Conservation (phyloP, 2,329 filamentous ascomycete genomes). For the Cladosporium sp. region DNA sequence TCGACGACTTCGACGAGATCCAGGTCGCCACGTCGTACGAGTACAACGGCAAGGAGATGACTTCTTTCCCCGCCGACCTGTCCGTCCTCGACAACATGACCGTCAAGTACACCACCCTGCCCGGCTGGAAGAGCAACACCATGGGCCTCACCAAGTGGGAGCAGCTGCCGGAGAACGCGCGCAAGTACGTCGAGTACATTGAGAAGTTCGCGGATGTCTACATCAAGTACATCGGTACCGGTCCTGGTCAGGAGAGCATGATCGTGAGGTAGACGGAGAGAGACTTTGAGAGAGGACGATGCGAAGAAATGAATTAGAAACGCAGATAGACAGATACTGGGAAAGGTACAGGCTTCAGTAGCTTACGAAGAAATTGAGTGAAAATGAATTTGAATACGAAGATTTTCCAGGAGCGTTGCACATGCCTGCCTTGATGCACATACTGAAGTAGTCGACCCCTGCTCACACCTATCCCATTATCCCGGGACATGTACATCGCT, state of each 20-base stretch:
- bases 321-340: not conserved
- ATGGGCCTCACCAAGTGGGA: slow-evolving; percentile 54
- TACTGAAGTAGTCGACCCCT: no score
- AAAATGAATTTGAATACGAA: not conserved
- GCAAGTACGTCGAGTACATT: slow-evolving; percentile 61
- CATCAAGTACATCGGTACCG: slow-evolving; percentile 61
- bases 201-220: slow-evolving; percentile 59
- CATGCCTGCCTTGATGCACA: no score
- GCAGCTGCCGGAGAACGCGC: slow-evolving; percentile 58
- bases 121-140: slow-evolving; percentile 63
- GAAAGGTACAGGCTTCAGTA: slow-evolving; percentile 1
- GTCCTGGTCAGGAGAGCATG: slow-evolving; percentile 59
- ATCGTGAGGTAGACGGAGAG: slow-evolving; percentile 41
- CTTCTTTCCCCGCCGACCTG: slow-evolving; percentile 61
- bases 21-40: slow-evolving; percentile 69
- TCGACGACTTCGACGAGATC: slow-evolving; percentile 68
- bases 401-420: no score
- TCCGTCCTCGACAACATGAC: slow-evolving; percentile 52
- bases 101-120: slow-evolving; percentile 61
- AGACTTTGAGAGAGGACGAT: not conserved
- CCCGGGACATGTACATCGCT: no score
- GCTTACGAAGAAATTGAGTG: not conserved
- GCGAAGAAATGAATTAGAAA: not conserved
- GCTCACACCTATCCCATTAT: no score
- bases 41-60: slow-evolving; percentile 49